phyloP scores from a whole-genome alignment of 306 rosid genomes.

The apple (Malus domestica) region ASM211411v1 NC_041796.1:2862001-2862500 shows the following conservation, averaged over 20 bases:
- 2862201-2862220: neutral
- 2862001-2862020: rapidly evolving
- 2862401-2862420: neutral
- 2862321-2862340: too few species aligned
- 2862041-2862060: too few species aligned
- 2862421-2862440: neutral
- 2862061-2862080: neutral
- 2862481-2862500: neutral
- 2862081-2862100: neutral
- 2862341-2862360: too few species aligned
- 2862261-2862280: neutral
- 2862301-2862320: neutral
- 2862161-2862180: neutral
- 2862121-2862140: neutral
- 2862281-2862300: neutral
- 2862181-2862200: neutral
- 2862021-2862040: too few species aligned
- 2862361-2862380: neutral
- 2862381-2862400: neutral
- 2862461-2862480: neutral
- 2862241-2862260: neutral
- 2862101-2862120: too few species aligned
- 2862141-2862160: neutral
- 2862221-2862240: too few species aligned
- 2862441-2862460: neutral